These are phyloP conservation scores for Nicotiana tabacum DNA, from an alignment of 257 asterid genomes.

Conservation along the genomic window DNA sequence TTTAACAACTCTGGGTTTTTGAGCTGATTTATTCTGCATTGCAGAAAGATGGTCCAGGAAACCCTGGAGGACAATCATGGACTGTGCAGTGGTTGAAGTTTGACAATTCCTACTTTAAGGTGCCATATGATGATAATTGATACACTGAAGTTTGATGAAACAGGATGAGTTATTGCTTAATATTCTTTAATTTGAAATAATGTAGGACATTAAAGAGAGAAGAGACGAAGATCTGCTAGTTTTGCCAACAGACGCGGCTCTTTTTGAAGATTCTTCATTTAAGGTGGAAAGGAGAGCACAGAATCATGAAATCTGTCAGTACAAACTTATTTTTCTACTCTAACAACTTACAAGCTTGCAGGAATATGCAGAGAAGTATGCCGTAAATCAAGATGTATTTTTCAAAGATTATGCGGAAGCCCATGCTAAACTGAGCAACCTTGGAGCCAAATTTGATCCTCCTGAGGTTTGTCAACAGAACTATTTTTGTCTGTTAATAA, in stretches of 20 bases:
- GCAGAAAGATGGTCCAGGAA: conserved; percentile 99
- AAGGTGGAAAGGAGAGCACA: conserved; percentile 48
- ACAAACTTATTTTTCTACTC: background rate
- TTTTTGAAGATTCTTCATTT: conserved; percentile 91
- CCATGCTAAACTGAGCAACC: conserved; percentile 94
- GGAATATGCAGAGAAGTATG: conserved; percentile 93
- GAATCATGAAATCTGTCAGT: background rate
- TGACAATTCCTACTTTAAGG: conserved; percentile 96
- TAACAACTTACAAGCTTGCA: conserved; percentile 13
- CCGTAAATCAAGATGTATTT: conserved; percentile 81
- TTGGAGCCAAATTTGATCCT: conserved; percentile 95
- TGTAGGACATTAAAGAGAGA: conserved; percentile 77
- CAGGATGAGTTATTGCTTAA: conserved; percentile 7
- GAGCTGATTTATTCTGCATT: conserved; percentile 19
- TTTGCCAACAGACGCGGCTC: conserved; percentile 92
- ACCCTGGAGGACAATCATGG: conserved; percentile 99
- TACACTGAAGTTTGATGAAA: background rate
- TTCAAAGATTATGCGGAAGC: conserved; percentile 90
- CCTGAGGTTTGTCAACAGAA: conserved; percentile 55
- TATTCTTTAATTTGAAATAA: conserved; percentile 16
- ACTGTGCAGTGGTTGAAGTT: conserved; percentile 90
- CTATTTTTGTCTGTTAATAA: background rate
- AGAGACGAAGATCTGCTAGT: conserved; percentile 86
- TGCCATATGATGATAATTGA: conserved; percentile 15
- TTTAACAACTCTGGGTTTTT: background rate